phyloP scores from a whole-genome alignment of 73 alveolate genomes.

The Blepharisma stoltei region DNA sequence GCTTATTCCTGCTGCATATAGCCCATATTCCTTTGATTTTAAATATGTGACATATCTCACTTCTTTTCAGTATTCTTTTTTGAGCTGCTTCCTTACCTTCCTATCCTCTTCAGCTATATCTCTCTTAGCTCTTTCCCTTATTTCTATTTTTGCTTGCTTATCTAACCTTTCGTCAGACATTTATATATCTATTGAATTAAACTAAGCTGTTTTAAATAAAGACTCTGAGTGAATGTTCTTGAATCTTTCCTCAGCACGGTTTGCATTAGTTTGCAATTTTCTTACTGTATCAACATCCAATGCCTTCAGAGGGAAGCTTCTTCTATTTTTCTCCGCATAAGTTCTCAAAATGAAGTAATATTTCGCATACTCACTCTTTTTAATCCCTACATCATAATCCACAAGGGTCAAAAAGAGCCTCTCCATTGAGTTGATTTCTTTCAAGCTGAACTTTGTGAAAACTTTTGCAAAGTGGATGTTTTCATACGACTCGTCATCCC shows the following conservation, averaged over 20 bases:
- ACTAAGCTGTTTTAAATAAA: constrained; percentile 15
- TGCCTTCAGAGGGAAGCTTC: constrained; percentile 66
- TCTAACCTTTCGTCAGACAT: too few relatives aligned
- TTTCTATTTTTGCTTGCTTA: too few relatives aligned
- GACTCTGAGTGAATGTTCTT: constrained; percentile 56
- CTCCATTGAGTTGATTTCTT: constrained; percentile 95
- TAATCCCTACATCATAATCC: constrained; percentile 83
- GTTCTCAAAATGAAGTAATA: constrained; percentile 93
- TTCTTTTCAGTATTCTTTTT: too few relatives aligned
- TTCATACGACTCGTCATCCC: constrained; percentile 99
- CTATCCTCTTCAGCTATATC: too few relatives aligned
- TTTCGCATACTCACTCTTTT: constrained; percentile 94
- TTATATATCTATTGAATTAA: neutral
- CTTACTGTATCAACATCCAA: constrained; percentile 61
- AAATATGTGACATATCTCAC: too few relatives aligned
- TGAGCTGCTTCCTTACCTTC: too few relatives aligned
- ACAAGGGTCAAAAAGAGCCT: constrained; percentile 89
- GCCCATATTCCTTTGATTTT: too few relatives aligned
- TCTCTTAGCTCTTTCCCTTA: too few relatives aligned
- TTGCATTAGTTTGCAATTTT: constrained; percentile 50
- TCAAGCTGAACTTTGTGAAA: constrained; percentile 85
- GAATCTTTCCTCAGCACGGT: constrained; percentile 66
- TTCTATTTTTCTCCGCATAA: constrained; percentile 75
- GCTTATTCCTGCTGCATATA: too few relatives aligned
- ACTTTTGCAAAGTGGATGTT: constrained; percentile 97